These are phyloP conservation scores for Yarrowia osloensis DNA, from an alignment of 805 yeast genomes.

Conservation along the genomic window DNA sequence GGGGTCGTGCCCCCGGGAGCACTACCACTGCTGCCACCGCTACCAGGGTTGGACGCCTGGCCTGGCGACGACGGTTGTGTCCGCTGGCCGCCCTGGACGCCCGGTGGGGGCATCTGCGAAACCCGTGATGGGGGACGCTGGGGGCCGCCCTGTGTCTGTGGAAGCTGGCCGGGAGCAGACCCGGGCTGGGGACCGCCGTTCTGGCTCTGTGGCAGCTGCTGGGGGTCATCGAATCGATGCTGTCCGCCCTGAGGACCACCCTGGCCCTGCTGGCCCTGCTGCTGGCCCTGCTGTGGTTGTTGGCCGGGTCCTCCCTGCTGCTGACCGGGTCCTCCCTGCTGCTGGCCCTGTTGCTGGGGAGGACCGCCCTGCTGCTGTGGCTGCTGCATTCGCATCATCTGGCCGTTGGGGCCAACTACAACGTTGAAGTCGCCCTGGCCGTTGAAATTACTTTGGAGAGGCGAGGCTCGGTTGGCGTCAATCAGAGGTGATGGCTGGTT, in stretches of 20 bases:
- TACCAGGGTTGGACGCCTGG: slow-evolving; percentile 33
- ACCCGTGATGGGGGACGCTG: slow-evolving; percentile 30
- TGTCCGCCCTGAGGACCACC: background rate
- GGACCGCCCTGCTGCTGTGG: slow-evolving; percentile 28
- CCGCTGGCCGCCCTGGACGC: slow-evolving; percentile 36
- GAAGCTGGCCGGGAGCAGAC: slow-evolving; percentile 29
- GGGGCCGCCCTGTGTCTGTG: slow-evolving; percentile 30
- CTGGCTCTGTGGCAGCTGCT: slow-evolving; percentile 19
- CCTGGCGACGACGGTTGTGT: slow-evolving; percentile 39
- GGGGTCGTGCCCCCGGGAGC: slow-evolving; percentile 31
- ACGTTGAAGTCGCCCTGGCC: slow-evolving; percentile 40
- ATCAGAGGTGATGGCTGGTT: slow-evolving; percentile 39
- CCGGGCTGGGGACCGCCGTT: slow-evolving; percentile 26
- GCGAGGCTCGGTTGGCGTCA: slow-evolving; percentile 41
- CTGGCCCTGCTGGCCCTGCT: slow-evolving; percentile 5
- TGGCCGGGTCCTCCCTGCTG: slow-evolving; percentile 9
- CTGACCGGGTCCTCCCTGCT: slow-evolving; percentile 30
- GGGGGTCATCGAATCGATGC: slow-evolving; percentile 31
- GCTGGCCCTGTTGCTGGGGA: background rate
- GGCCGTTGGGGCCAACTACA: slow-evolving; percentile 39
- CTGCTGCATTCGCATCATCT: slow-evolving; percentile 36
- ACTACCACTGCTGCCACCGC: slow-evolving; percentile 19
- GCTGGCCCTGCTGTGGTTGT: slow-evolving; percentile 29
- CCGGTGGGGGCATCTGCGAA: slow-evolving; percentile 38
- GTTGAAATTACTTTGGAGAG: slow-evolving; percentile 35